These are phyloP conservation scores for Phoma sp. DNA, from an alignment of 2,329 filamentous ascomycete species.

Conservation along the genomic window DNA sequence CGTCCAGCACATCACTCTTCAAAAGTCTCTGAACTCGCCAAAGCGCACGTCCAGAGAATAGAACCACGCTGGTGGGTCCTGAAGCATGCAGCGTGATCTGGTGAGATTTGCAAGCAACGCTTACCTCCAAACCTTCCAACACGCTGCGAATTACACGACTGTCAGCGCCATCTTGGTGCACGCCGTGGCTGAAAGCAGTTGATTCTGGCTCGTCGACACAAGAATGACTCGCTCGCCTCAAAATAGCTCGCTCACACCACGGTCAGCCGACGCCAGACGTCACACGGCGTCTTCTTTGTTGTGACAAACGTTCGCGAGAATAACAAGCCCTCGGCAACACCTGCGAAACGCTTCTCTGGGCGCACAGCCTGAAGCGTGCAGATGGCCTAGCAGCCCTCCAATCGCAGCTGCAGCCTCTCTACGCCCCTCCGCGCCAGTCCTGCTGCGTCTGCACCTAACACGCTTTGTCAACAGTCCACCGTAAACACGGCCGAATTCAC, in stretches of 20 bases:
- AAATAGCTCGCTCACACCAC: slow-evolving; percentile 7
- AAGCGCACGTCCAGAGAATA: slow-evolving; percentile 1
- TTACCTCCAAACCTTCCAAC: background rate
- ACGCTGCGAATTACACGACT: background rate
- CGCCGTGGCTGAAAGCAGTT: slow-evolving; percentile 8
- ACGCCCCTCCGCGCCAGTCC: slow-evolving; percentile 7
- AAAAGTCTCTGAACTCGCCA: slow-evolving; percentile 11
- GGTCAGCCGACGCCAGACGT: slow-evolving; percentile 15
- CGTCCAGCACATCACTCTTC: slow-evolving; percentile 7
- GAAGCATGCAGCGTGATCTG: background rate
- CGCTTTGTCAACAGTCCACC: slow-evolving; percentile 1
- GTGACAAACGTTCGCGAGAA: slow-evolving; percentile 8
- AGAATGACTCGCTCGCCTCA: background rate
- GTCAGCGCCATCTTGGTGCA: slow-evolving; percentile 13
- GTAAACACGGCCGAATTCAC: slow-evolving; percentile 7
- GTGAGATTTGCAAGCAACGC: background rate
- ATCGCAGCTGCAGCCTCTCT: slow-evolving; percentile 5
- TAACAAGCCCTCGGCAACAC: slow-evolving; percentile 7
- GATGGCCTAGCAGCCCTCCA: slow-evolving; percentile 9
- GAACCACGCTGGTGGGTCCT: too few species aligned
- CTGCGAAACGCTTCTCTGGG: slow-evolving; percentile 9
- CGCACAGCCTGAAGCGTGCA: slow-evolving; percentile 10
- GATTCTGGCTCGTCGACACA: background rate
- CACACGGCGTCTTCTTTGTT: slow-evolving; percentile 16
- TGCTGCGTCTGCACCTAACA: slow-evolving; percentile 6